Evolutionary conservation across 1,284 basidiomycete genomes (phyloP).

Genomic region (Amylostereum areolatum): DNA sequence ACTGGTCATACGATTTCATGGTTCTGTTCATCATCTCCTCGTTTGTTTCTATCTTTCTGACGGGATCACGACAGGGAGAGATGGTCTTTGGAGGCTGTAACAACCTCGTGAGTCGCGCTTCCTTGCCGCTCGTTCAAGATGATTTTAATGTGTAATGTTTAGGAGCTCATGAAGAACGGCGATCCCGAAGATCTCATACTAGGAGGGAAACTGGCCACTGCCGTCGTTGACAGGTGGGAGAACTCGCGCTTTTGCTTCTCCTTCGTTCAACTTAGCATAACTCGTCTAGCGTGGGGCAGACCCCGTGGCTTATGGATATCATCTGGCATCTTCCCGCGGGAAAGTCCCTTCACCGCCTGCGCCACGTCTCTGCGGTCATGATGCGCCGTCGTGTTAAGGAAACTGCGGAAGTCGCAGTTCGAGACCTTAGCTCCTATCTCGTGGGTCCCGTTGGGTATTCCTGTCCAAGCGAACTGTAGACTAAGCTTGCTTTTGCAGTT

Average conservation of each 20-base stretch:
- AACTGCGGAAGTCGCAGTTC: not conserved
- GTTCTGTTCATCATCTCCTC: not conserved
- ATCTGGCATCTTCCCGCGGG: constrained; percentile 10
- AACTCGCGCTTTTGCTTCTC: no score
- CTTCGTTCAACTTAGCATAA: no score
- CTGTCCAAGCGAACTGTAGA: not conserved
- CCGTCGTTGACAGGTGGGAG: constrained; percentile 4
- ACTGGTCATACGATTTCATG: constrained; percentile 14
- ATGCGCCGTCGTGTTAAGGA: constrained; percentile 6
- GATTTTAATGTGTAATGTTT: not conserved
- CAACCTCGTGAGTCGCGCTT: constrained; percentile 2
- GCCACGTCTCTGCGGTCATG: constrained; percentile 5
- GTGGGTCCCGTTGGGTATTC: constrained; percentile 3
- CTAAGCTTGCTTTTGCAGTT: not conserved
- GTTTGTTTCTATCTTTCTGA: not conserved
- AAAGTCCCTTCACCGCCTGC: constrained; percentile 5
- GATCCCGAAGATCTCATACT: constrained; percentile 7
- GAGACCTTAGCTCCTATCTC: constrained; percentile 11
- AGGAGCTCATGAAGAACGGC: constrained; percentile 12
- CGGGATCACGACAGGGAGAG: constrained; percentile 11
- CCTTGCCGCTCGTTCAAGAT: not conserved
- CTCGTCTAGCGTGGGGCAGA: constrained; percentile 9
- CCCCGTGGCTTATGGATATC: constrained; percentile 13
- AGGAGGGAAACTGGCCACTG: constrained; percentile 7
- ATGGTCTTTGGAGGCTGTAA: constrained; percentile 11